Base-by-base conservation (phyloP, 306 rosid species). In the Rosa rugosa region DNA sequence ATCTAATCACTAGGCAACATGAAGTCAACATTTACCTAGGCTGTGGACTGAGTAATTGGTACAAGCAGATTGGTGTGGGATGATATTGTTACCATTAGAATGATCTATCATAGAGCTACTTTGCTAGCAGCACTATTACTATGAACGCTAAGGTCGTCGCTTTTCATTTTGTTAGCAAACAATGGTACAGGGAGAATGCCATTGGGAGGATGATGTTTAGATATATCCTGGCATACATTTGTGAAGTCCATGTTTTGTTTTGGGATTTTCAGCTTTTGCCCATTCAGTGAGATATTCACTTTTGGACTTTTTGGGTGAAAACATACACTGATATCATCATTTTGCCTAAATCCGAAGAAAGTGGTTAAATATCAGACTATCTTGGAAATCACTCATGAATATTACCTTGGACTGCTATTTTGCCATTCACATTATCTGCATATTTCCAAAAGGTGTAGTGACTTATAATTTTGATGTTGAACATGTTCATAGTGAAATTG, bases 21-120 rank as follows among this genome's bases (percentile, higher is more conserved):
- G 47, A 66, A 17, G 46, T 17, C 46, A 66, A 6, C 23, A 38
- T 66, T 6, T 41, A 45, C 77, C 77, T 56, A 73, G 77, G 40
- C 53, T n/a, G 1, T 40, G 77, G 40, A 65, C 1, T 34, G 34
- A 46, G 59, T 46, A 41, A 45, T 45, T 22, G 5, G 17, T 70
- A 20, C 44, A 11, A 60, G 38, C 22, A 54, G 66, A 38, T 73
- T 56, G 22, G 34, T 38, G 4, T 38, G 34, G 77, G 77, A 31
- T 36, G 16, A 17, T 72, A 17, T 31, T 18, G 25, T 72, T 38
- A 17, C 11, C 25, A 49, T 49, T 27, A 25, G 18, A 5, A 71
- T 6, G 74, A 14, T 25, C 59, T 20, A 23, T 71, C 5, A 1
- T 50, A 27, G 31, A n/a, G 34, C 65, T 72, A 36, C 46, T 50